Evolutionary conservation across 139 green algal genomes (phyloP).

Genomic region (Haematococcus lacustris): DNA sequence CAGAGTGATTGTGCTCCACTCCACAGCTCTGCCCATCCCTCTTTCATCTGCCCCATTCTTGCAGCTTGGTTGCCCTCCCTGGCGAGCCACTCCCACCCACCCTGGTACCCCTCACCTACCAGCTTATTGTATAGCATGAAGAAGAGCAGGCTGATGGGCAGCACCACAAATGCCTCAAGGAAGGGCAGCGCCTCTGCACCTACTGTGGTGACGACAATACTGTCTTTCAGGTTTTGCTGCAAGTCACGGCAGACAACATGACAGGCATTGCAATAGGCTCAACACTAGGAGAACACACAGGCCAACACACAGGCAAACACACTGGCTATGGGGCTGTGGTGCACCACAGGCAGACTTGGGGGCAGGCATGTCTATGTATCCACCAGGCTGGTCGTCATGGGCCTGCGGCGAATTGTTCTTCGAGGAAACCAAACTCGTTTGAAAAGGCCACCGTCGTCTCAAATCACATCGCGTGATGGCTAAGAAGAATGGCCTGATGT

Average conservation of each 20-base stretch:
- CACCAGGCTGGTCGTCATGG: no score
- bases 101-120: conserved; percentile 15
- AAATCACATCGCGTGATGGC: neutral
- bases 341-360: no score
- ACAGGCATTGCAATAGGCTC: no score
- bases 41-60: neutral
- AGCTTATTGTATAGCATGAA: conserved; percentile 57
- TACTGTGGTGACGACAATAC: conserved; percentile 67
- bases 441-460: no score
- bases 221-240: conserved; percentile 69
- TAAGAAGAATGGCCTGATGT: no score
- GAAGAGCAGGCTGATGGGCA: conserved; percentile 70
- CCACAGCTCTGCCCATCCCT: neutral
- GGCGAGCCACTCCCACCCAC: no score
- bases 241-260: conserved; percentile 25
- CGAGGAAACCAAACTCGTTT: neutral
- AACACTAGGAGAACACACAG: no score
- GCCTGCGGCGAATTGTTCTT: neutral
- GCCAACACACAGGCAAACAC: no score
- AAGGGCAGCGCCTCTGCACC: conserved; percentile 81
- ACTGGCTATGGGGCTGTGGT: no score
- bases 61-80: neutral
- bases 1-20: neutral
- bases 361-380: no score
- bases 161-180: conserved; percentile 63